These are phyloP conservation scores for Cymbopogon citratus DNA, from an alignment of 176 grass and related monocot species.

Conservation along the genomic window DNA sequence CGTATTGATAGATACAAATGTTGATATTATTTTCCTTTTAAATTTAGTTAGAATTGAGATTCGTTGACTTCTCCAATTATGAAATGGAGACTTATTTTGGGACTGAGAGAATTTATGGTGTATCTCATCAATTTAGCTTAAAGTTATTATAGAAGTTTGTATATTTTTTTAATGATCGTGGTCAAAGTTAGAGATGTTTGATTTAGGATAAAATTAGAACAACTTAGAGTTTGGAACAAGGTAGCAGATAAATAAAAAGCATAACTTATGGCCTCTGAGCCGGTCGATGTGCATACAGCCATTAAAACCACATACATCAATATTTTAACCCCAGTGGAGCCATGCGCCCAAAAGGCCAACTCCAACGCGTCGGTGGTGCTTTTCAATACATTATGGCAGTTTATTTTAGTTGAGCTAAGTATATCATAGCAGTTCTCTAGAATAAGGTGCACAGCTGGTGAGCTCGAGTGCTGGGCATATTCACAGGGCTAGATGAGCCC, in stretches of 20 bases:
- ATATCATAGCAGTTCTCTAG: neutral
- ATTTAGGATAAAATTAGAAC: no score
- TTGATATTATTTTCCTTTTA: no score
- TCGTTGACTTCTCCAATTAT: no score
- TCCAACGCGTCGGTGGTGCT: neutral
- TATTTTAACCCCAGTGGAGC: neutral
- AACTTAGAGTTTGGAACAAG: neutral
- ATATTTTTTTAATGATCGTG: no score
- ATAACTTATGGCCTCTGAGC: neutral
- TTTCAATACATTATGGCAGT: neutral
- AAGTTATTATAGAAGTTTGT: no score
- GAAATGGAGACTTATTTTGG: no score
- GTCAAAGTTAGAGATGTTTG: no score
- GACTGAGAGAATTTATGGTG: no score
- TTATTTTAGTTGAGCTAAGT: neutral
- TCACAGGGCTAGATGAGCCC: constrained; percentile 32
- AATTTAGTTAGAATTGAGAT: no score
- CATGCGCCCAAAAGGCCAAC: neutral
- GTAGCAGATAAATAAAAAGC: neutral
- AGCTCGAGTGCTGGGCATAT: no score
- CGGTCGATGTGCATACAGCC: neutral
- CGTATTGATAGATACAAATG: no score
- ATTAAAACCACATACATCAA: neutral
- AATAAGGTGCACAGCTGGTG: neutral
- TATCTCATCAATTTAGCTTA: no score